Base-by-base conservation (phyloP, 371 early-diverging fungal species). In the Mucor ambiguus region DNA sequence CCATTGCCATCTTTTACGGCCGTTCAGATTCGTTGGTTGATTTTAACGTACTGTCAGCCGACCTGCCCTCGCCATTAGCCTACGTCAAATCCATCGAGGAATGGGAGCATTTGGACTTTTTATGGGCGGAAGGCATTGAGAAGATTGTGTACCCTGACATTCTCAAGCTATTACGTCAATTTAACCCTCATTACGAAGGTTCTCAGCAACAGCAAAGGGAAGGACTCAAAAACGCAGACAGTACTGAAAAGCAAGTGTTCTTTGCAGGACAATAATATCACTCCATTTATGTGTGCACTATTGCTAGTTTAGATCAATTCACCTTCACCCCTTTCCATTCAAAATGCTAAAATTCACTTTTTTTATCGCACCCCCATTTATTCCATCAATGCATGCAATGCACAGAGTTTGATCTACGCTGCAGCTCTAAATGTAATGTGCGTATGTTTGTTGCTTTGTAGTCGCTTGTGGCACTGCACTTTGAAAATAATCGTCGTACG, bases 1-100 rank as follows among this genome's bases (percentile, higher is more conserved):
- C 92, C 0, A 89, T 96, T 28, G 94, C 94, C 12, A 77, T 97
- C 54, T 96, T 96, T 77, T 93, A 95, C 67, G 98, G 98, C 44
- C 92, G 93, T 18, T 81, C 87, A 4, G 96, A 96, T 67, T 89
- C 95, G 1, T 79, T 97, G 18, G 90, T 93, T 0, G 90, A 96
- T 49, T 89, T 93, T 43, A 66, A 86, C 30, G 81, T 80, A 12
- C 71, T 94, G 12, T 61, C 88, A 2, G 80, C 80, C 7, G 86
- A 90, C 43, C 56, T 89, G 11, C 90, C 89, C 1, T 61, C 72
- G 0, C 82, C 81, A 7, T 74, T 87, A 11, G 87, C 83, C 0
- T 88, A 88, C 58, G 81, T 85, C 3, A 85, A 88, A 69, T 86
- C 89, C 26, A 79, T 94, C 22, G 70, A 77, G 18, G 76, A 83